Evolutionary conservation across 1,139 yeast genomes (phyloP), one percentile per base, ranked within the genome.

Genomic region (Magnusiomyces suaveolens): DNA sequence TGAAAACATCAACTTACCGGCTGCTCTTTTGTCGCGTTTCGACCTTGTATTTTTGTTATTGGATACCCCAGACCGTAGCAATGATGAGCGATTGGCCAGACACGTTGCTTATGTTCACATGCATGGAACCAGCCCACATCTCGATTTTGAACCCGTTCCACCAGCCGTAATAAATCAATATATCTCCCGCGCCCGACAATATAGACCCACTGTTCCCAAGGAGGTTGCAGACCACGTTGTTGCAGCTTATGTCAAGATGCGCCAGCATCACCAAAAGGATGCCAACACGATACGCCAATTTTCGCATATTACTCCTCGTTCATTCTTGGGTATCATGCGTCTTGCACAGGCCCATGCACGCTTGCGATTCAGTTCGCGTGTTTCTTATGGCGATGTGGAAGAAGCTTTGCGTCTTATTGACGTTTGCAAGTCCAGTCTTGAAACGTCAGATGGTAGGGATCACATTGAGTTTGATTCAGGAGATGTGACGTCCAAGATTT

Each of bases 21-120:
- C 98, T 0, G 98, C 99, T 0, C 77, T 94, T 62, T 75, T 94
- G 55, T 92, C 98, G 33, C 84, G 99, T 74, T 94, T 94, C 68
- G 99, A 94, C 72, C 77, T 94, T 55, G 75, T 92, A 73, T 92
- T 84, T 70, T 75, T 92, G 68, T 79, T 94, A 59, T 79, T 92
- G 61, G 99, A 92, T 72, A 81, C 81, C 61, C 96, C 97, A 46
- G 75, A 80, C 38, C 77, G 85, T 62, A 95, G 88, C 61, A 73
- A 75, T 49, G 98, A 94, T 71, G 92, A 86, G 66, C 78, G 82
- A 65, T 76, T 94, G 64, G 99, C 98, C 0, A 81, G 79, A 60
- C 98, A 94, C 71, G 97, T 94, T 58, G 84, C 98, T 16, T 88
- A 81, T 66, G 99, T 94, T 49, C 99, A 94, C 71, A 89, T 88